Base-by-base conservation (phyloP, 2,329 filamentous ascomycete genomes). In the Torrubiellomyces zombiae region DNA sequence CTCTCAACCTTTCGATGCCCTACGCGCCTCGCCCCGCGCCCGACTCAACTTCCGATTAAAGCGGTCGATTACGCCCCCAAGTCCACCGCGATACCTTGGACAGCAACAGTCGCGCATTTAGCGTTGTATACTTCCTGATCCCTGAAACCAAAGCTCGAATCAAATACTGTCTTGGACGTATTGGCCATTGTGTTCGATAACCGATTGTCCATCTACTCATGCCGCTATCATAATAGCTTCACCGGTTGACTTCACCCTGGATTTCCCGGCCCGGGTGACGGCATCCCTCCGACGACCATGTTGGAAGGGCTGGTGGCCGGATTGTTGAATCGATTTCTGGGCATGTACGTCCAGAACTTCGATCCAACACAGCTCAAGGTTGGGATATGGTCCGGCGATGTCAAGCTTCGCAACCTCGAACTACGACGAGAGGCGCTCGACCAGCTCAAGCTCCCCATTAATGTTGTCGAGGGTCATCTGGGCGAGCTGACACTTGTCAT, bases 301-400 rank as follows among this genome's bases (percentile, higher is more conserved):
- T 72, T 99, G 58, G 89, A 98, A 67, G 81, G 85, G 39, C 67
- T 99, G 40, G 89, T 95, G 36, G 83, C 89, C 42, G 91, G 86
- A 56, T 66, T 99, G 62, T 75, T 99, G 42, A 98, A 98, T 62
- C 79, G 91, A 61, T 95, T 98, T 57, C 60, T 99, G 70, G 91
- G 89, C 66, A 93, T 95, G 78, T 98, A 98, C 54, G 86, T 99
- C 54, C 85, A 92, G 67, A 95, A 98, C 56, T 98, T 99, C 50
- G 89, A 99, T 53, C 82, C 89, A 27, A 78, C 82, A 44, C 89
- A 98, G 60, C 67, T 99, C 37, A 98, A 98, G 49, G 85, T 98
- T 35, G 89, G 91, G 35, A 98, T 98, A 44, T 98, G 86, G 89
- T 92, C 81, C 13, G 89, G 91, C 41, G 89, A 99, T 58, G 89